Conservation (phyloP, 257 asterid species). For the Fraxinus anomala region DNA sequence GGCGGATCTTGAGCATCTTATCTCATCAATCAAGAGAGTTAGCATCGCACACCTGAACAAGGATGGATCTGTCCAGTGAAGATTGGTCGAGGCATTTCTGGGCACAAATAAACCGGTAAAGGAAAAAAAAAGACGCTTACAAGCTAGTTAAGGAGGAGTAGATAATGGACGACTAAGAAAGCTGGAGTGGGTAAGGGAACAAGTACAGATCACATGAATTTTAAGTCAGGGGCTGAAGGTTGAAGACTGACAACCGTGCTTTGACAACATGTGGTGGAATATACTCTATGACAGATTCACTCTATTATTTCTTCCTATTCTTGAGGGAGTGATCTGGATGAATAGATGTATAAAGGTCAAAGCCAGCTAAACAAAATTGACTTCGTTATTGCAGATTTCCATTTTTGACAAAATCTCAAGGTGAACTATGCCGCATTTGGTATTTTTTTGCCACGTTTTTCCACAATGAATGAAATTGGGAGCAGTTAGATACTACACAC, state of each 20-base stretch:
- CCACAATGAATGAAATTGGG: not conserved
- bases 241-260: no score
- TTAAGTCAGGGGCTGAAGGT: no score
- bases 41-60: not conserved
- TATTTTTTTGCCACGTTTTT: not conserved
- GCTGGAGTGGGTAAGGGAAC: not conserved
- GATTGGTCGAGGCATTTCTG: not conserved
- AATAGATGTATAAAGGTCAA: not conserved
- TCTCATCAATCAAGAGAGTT: not conserved
- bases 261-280: no score
- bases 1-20: no score
- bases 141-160: not conserved
- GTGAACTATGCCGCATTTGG: not conserved
- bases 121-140: no score
- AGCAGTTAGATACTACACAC: not conserved
- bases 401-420: not conserved
- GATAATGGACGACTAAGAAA: not conserved
- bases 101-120: not conserved
- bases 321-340: no score
- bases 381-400: conserved; percentile 12
- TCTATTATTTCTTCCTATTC: no score
- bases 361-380: not conserved
- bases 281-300: no score
- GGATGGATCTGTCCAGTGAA: not conserved
- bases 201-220: not conserved